Conservation (phyloP, 2,329 filamentous ascomycete genomes). For the Fusarium continuum region DNA sequence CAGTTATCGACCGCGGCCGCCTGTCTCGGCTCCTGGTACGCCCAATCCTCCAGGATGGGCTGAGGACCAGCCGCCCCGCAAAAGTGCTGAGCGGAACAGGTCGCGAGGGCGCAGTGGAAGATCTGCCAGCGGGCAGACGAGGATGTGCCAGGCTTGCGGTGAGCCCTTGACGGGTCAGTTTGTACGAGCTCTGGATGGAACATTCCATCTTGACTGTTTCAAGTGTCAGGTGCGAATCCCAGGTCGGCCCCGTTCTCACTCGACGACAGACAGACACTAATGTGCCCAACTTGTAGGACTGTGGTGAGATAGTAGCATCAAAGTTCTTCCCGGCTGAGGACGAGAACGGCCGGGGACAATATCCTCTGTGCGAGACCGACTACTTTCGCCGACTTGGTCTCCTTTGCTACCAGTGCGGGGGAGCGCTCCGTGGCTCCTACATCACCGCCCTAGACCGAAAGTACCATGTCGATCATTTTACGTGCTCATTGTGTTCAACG, state of each 20-base stretch:
- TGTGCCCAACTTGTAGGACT: constrained; percentile 71
- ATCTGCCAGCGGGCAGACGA: constrained; percentile 66
- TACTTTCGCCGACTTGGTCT: constrained; percentile 94
- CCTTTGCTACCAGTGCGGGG: constrained; percentile 90
- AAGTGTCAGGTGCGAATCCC: constrained; percentile 78
- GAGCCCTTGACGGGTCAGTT: constrained; percentile 93
- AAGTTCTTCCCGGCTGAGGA: constrained; percentile 99
- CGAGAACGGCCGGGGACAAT: constrained; percentile 84
- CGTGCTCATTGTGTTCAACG: constrained; percentile 94
- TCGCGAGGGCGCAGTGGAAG: constrained; percentile 64
- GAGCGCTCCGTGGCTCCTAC: constrained; percentile 93
- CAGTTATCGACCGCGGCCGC: constrained; percentile 47
- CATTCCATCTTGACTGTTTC: constrained; percentile 97
- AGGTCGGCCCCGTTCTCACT: neutral
- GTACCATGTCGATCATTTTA: constrained; percentile 99
- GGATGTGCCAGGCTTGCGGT: constrained; percentile 86
- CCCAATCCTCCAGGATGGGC: constrained; percentile 46
- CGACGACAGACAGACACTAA: constrained; percentile 26
- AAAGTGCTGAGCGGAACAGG: constrained; percentile 66
- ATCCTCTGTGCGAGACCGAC: constrained; percentile 96
- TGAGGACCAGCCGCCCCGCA: constrained; percentile 56
- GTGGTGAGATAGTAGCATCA: constrained; percentile 94
- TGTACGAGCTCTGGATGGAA: constrained; percentile 90
- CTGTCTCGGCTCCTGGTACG: constrained; percentile 48
- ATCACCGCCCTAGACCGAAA: constrained; percentile 98